Percentiles rank a stretch among this genome's conserved stretches.
phyloP scores from a whole-genome alignment of 2,329 filamentous ascomycete genomes.

The Penicillium sp. region DNA sequence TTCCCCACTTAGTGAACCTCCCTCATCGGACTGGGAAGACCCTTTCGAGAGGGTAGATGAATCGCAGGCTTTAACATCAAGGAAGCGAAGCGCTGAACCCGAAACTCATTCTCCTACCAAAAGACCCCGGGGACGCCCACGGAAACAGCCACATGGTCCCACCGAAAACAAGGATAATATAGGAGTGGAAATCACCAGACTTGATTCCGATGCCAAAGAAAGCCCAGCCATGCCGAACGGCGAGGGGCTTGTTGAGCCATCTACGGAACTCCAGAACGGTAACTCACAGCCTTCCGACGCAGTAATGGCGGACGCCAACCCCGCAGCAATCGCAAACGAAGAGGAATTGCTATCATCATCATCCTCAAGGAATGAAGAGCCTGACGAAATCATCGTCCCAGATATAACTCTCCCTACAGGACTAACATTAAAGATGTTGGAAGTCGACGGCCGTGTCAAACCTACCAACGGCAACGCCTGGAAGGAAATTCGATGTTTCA shows the following conservation, averaged over 20 bases:
- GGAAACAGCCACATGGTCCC: background rate
- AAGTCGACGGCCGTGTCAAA: constrained; percentile 45
- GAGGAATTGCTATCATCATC: background rate
- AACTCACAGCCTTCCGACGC: background rate
- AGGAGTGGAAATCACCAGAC: constrained; percentile 9
- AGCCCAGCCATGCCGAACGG: background rate
- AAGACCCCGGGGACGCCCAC: constrained; percentile 6
- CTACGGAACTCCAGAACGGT: constrained; percentile 2
- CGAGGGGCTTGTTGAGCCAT: background rate
- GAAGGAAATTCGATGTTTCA: constrained; percentile 49
- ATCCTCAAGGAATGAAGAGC: constrained; percentile 9
- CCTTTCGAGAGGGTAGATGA: background rate
- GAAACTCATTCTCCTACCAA: constrained; percentile 8
- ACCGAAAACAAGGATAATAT: background rate
- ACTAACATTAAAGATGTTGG: constrained; percentile 42
- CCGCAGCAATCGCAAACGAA: constrained; percentile 4
- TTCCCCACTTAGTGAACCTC: background rate
- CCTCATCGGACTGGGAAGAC: background rate
- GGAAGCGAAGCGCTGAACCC: constrained; percentile 24
- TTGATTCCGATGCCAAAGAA: constrained; percentile 1
- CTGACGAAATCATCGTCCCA: constrained; percentile 33
- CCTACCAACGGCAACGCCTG: constrained; percentile 46
- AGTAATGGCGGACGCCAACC: background rate
- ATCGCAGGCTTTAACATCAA: constrained; percentile 9
- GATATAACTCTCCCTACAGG: constrained; percentile 35